These are phyloP conservation scores for Exophiala mesophila DNA, from an alignment of 2,329 filamentous ascomycete genomes.

Conservation along the genomic window DNA sequence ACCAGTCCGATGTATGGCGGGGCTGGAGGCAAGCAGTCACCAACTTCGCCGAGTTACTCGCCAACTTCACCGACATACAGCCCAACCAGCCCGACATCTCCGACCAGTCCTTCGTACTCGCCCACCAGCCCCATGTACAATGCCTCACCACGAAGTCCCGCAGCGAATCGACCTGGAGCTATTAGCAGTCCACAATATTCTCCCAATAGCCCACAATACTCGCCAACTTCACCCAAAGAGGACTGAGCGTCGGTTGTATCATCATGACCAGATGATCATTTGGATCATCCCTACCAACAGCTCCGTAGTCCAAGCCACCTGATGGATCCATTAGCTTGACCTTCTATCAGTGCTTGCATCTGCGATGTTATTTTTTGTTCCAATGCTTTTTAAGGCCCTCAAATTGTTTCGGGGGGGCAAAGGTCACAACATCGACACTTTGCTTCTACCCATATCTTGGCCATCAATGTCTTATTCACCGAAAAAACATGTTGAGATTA, in stretches of 20 bases:
- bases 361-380: slow-evolving; percentile 11
- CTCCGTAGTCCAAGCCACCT: slow-evolving; percentile 1
- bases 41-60: slow-evolving; percentile 52
- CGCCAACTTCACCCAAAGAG: slow-evolving; percentile 30
- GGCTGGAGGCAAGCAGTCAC: slow-evolving; percentile 38
- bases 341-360: slow-evolving; percentile 21
- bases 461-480: slow-evolving; percentile 11
- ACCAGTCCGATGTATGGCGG: slow-evolving; percentile 44
- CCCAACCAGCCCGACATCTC: slow-evolving; percentile 55
- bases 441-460: slow-evolving; percentile 6
- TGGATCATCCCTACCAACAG: slow-evolving; percentile 10
- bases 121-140: slow-evolving; percentile 51
- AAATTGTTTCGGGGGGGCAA: slow-evolving; percentile 17
- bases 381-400: slow-evolving; percentile 14
- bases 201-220: slow-evolving; percentile 47
- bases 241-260: slow-evolving; percentile 23
- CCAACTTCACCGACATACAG: slow-evolving; percentile 59
- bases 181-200: slow-evolving; percentile 50
- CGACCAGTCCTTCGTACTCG: slow-evolving; percentile 48
- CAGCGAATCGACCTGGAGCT: slow-evolving; percentile 41
- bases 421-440: slow-evolving; percentile 1
- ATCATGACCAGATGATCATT: slow-evolving; percentile 17
- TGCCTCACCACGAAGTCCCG: slow-evolving; percentile 29
- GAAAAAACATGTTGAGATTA: slow-evolving; percentile 13
- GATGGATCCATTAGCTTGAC: slow-evolving; percentile 29